phyloP scores from a whole-genome alignment of 768 basidiomycete genomes.

The Austroboletus eburneus region DNA sequence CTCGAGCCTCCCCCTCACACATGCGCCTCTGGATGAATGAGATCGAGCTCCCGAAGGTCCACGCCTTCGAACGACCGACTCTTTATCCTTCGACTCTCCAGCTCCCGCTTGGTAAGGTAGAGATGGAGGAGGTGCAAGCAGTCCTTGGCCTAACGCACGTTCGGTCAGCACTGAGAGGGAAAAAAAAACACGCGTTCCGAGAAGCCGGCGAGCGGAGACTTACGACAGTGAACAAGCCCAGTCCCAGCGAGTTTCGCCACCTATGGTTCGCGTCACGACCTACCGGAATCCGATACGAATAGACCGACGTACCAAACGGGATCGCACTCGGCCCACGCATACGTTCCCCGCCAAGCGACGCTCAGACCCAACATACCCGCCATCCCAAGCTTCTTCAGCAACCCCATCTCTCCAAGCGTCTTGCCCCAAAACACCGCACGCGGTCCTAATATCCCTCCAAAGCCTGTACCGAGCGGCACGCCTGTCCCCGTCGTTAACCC shows the following conservation, averaged over 20 bases:
- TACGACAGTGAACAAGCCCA: slow-evolving; percentile 66
- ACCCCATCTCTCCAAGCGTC: slow-evolving; percentile 11
- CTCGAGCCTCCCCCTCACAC: no score
- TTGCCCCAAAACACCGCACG: slow-evolving; percentile 18
- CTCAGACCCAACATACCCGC: slow-evolving; percentile 38
- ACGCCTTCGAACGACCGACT: slow-evolving; percentile 70
- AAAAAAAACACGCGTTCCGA: neutral
- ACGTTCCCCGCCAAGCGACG: slow-evolving; percentile 52
- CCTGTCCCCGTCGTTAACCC: slow-evolving; percentile 12
- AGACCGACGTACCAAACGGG: slow-evolving; percentile 71
- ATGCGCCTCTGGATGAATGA: neutral
- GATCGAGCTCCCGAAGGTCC: slow-evolving; percentile 19
- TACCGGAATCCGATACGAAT: no score
- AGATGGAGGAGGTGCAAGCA: slow-evolving; percentile 63
- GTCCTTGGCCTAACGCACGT: slow-evolving; percentile 54
- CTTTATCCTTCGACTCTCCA: slow-evolving; percentile 64
- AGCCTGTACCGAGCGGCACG: slow-evolving; percentile 1
- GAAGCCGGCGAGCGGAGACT: neutral
- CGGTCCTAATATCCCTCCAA: slow-evolving; percentile 6
- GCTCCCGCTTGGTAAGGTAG: slow-evolving; percentile 66
- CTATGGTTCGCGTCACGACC: no score
- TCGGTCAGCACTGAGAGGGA: neutral
- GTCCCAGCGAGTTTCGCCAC: slow-evolving; percentile 67
- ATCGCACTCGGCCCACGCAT: slow-evolving; percentile 62
- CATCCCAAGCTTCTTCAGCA: slow-evolving; percentile 23